These are phyloP conservation scores for Tetracladium setigerum DNA, from an alignment of 495 filamentous ascomycete genomes.

Conservation along the genomic window DNA sequence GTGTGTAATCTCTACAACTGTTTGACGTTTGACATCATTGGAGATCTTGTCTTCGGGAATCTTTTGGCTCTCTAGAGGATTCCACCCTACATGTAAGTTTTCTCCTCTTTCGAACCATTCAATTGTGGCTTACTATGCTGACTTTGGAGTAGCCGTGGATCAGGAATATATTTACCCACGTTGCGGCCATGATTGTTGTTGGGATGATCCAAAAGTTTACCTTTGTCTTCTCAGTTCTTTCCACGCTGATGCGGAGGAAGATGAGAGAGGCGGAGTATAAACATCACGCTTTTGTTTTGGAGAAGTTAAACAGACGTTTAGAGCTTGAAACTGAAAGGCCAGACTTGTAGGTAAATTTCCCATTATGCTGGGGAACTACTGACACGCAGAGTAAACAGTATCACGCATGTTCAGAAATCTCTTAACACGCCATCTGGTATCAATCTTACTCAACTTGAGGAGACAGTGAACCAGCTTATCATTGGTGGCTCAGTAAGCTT, in stretches of 20 bases:
- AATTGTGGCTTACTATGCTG: slow-evolving; percentile 28
- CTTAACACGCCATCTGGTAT: background rate
- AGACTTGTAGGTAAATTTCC: slow-evolving; percentile 5
- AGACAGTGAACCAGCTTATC: background rate
- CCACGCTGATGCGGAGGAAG: background rate
- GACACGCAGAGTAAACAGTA: background rate
- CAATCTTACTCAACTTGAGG: background rate
- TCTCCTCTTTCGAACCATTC: slow-evolving; percentile 29
- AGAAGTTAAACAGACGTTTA: background rate
- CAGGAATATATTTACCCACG: background rate
- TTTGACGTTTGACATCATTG: slow-evolving; percentile 41
- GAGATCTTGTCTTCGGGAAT: slow-evolving; percentile 33
- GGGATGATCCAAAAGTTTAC: background rate
- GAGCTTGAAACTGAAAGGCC: background rate
- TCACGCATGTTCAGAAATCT: background rate
- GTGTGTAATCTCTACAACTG: slow-evolving; percentile 39
- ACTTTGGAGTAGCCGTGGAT: slow-evolving; percentile 8
- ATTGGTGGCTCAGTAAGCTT: too few relatives aligned
- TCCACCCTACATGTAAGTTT: slow-evolving; percentile 16
- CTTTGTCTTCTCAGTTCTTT: background rate
- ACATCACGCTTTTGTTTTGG: background rate
- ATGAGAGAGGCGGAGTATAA: background rate
- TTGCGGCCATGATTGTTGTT: background rate
- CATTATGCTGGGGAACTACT: background rate
- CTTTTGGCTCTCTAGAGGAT: slow-evolving; percentile 22